A percentile compares a stretch with the other conserved stretches of the same genome.
Conservation (phyloP, 2,329 filamentous ascomycete genomes). For the Fusarium ambrosium region DNA sequence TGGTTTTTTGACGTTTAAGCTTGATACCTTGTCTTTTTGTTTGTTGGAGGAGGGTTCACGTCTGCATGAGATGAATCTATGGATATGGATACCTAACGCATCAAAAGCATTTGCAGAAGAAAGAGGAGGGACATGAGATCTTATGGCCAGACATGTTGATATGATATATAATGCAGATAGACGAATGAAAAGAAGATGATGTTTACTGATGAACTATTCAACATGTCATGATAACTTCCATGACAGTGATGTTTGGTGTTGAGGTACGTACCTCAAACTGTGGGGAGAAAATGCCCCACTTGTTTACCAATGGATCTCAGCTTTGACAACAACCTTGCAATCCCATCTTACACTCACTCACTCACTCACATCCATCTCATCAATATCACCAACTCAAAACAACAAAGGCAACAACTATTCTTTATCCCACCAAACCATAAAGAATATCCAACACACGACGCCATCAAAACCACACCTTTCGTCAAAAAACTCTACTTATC, state of each 20-base stretch:
- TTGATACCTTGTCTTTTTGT: conserved; percentile 10
- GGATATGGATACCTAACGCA: conserved; percentile 24
- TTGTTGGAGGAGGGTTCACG: conserved; percentile 10
- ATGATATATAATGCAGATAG: conserved; percentile 33
- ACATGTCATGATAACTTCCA: neutral
- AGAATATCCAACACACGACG: neutral
- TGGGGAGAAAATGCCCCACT: conserved; percentile 4
- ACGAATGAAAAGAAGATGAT: conserved; percentile 25
- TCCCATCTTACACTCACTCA: neutral
- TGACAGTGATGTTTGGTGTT: neutral
- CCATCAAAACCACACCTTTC: neutral
- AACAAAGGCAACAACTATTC: neutral
- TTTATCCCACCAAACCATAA: neutral
- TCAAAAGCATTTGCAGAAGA: conserved; percentile 26
- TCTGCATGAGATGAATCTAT: conserved; percentile 10
- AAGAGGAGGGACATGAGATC: conserved; percentile 4
- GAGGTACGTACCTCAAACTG: conserved; percentile 6
- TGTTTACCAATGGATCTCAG: conserved; percentile 23
- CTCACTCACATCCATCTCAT: neutral
- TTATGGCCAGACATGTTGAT: conserved; percentile 14
- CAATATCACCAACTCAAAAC: neutral
- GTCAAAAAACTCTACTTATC: too few species aligned
- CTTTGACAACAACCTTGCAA: conserved; percentile 8
- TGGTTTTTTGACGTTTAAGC: neutral
- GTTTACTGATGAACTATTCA: neutral